These are phyloP conservation scores for Tolypocladium amazonense DNA, from an alignment of 2,329 filamentous ascomycete genomes.

Conservation along the genomic window DNA sequence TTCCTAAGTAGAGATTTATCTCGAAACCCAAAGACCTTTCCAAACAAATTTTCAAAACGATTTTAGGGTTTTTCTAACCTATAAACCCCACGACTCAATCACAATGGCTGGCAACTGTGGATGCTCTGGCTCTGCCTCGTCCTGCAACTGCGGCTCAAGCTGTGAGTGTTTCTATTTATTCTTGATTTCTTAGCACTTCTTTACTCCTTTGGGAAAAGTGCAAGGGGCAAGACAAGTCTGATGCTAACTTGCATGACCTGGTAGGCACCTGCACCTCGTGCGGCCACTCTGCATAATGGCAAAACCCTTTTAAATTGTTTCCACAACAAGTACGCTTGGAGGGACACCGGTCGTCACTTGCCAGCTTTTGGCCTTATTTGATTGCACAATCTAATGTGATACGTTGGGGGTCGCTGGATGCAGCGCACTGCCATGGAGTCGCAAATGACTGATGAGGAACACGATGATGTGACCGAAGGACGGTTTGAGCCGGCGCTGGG, in stretches of 20 bases:
- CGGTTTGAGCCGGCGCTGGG: conserved; percentile 4
- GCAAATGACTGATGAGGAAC: neutral
- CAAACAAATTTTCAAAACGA: neutral
- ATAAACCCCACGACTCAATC: conserved; percentile 5
- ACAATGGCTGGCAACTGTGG: conserved; percentile 26
- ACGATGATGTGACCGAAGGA: neutral
- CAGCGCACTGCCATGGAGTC: neutral
- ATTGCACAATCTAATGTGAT: neutral
- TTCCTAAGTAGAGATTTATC: conserved; percentile 8
- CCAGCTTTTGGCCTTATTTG: neutral
- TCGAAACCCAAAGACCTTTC: conserved; percentile 4
- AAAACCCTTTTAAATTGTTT: neutral
- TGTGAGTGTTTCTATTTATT: conserved; percentile 16
- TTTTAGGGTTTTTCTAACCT: conserved; percentile 5
- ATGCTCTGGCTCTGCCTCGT: conserved; percentile 21
- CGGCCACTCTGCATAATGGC: conserved; percentile 4
- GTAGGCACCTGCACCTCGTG: conserved; percentile 22
- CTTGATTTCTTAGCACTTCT: too few species aligned
- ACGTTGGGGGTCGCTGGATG: neutral
- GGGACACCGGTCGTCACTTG: neutral
- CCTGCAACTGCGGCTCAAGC: conserved; percentile 25
- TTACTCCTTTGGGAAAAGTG: too few species aligned
- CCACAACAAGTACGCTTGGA: neutral
- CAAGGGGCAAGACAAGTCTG: neutral
- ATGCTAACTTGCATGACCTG: conserved; percentile 5